These are phyloP conservation scores for Morella rubra DNA, from an alignment of 306 rosid species.

Conservation along the genomic window DNA sequence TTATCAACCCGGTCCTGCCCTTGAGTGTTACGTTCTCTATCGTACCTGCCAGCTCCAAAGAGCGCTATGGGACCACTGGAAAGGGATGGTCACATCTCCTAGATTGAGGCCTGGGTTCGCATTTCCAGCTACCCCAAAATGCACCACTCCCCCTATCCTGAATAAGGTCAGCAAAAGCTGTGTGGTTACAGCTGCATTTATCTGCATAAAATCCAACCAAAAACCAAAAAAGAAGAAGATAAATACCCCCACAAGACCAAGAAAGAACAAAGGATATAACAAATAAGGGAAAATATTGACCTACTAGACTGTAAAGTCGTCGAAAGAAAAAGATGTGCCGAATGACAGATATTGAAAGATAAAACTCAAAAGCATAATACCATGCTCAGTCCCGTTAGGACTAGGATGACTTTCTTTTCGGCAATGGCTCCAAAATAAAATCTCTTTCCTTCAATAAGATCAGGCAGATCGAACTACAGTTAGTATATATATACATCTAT, in stretches of 20 bases:
- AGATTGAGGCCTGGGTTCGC: constrained; percentile 58
- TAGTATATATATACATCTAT: too few relatives aligned
- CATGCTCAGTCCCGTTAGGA: constrained; percentile 43
- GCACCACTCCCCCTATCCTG: constrained; percentile 55
- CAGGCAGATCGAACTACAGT: background rate
- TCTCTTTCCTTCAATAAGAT: constrained; percentile 32
- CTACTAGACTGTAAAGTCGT: too few relatives aligned
- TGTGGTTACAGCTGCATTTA: constrained; percentile 59
- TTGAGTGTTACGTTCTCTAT: background rate
- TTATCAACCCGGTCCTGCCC: too few relatives aligned
- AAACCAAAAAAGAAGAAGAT: too few relatives aligned
- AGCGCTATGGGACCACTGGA: constrained; percentile 48
- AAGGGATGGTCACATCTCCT: constrained; percentile 63
- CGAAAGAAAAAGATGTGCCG: too few relatives aligned
- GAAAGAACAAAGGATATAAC: too few relatives aligned
- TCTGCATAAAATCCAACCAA: constrained; percentile 26
- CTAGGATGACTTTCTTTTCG: constrained; percentile 29
- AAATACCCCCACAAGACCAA: too few relatives aligned
- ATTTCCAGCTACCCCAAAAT: constrained; percentile 70
- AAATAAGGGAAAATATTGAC: too few relatives aligned
- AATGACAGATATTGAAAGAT: too few relatives aligned
- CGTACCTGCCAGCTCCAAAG: constrained; percentile 79
- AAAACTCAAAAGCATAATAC: constrained; percentile 9
- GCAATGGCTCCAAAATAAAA: constrained; percentile 37
- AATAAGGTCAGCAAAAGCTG: constrained; percentile 60